Evolutionary conservation across 768 basidiomycete genomes (phyloP).

Genomic region (Mycena epipterygia): DNA sequence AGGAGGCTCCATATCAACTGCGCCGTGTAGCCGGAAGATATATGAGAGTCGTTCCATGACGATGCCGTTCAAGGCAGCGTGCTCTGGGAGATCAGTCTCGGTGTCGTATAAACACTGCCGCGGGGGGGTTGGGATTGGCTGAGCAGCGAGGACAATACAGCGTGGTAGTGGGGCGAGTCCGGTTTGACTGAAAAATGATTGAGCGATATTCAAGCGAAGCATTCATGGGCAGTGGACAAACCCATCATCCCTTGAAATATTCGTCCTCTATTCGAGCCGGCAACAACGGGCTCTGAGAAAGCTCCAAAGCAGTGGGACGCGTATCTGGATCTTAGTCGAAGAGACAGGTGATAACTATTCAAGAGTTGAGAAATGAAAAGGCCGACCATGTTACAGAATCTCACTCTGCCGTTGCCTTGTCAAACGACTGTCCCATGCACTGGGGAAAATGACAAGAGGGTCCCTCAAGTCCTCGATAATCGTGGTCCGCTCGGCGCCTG

Average conservation of each 20-base stretch:
- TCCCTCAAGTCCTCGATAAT: conserved; percentile 86
- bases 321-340: conserved; percentile 85
- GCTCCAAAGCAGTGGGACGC: conserved; percentile 85
- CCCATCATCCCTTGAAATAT: conserved; percentile 88
- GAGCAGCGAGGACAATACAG: conserved; percentile 84
- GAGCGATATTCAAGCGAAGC: background rate
- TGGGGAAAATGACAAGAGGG: conserved; percentile 82
- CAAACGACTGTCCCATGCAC: conserved; percentile 74
- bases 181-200: conserved; percentile 68
- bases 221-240: conserved; percentile 48
- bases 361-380: conserved; percentile 8
- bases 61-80: conserved; percentile 77
- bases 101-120: conserved; percentile 83
- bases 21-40: conserved; percentile 91
- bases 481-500: conserved; percentile 85
- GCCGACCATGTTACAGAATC: conserved; percentile 39
- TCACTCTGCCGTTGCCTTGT: conserved; percentile 78
- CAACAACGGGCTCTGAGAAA: conserved; percentile 83
- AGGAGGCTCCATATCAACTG: conserved; percentile 88
- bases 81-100: conserved; percentile 76
- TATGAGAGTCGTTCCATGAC: conserved; percentile 83
- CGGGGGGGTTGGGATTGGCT: conserved; percentile 74
- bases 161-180: conserved; percentile 85
- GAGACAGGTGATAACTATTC: conserved; percentile 82
- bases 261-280: conserved; percentile 87